Conservation (phyloP, 2,329 filamentous ascomycete genomes). For the Bipolaris sorokiniana region DNA sequence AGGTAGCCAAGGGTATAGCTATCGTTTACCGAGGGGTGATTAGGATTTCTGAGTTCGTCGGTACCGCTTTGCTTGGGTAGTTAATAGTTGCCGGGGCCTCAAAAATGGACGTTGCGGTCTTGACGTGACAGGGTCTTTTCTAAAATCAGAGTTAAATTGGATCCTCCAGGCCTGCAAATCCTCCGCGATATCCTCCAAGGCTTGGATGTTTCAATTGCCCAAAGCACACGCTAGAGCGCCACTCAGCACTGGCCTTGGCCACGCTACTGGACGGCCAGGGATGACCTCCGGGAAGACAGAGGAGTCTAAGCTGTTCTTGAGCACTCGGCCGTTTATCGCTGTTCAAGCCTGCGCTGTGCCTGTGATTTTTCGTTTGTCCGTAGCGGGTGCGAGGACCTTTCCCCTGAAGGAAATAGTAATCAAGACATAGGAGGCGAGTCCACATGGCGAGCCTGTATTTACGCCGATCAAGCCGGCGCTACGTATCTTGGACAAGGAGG, state of each 20-base stretch:
- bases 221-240: constrained; percentile 5
- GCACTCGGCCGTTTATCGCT: constrained; percentile 5
- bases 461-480: not conserved
- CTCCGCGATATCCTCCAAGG: constrained; percentile 10
- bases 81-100: not conserved
- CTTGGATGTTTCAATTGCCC: constrained; percentile 6
- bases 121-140: constrained; percentile 1
- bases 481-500: constrained; percentile 1
- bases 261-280: constrained; percentile 10
- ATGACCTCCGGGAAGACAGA: not conserved
- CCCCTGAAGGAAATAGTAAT: not conserved
- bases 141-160: not conserved
- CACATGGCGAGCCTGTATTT: not conserved
- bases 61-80: not conserved
- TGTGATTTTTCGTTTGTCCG: not conserved
- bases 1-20: not conserved
- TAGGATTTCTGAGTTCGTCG: not conserved
- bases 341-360: not conserved
- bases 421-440: not conserved
- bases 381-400: not conserved
- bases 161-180: constrained; percentile 7
- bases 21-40: not conserved
- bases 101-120: not conserved
- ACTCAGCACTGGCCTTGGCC: constrained; percentile 1
- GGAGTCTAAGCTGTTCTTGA: constrained; percentile 7